Evolutionary conservation across 768 basidiomycete species (phyloP), one percentile per base, ranked within the genome.

Genomic region (Boletus bicolor): DNA sequence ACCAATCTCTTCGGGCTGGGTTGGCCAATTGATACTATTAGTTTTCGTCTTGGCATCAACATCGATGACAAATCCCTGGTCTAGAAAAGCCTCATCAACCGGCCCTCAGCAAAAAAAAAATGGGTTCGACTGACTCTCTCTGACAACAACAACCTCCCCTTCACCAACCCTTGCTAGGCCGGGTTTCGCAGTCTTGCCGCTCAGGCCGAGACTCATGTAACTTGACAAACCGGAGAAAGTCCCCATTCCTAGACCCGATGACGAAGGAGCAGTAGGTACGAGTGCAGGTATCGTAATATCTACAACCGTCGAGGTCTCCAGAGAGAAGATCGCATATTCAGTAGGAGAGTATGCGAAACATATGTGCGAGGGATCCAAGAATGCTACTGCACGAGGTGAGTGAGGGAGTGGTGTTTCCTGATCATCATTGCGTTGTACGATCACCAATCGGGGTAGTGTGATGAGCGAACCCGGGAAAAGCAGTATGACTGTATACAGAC

Each of bases 371-470:
- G 80, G 64, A 56, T 83, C 76, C 48, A 92, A 71, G 68, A 98
- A 95, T 3, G 85, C 77, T 48, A 97, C 85, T 0, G 81, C 78
- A 39, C 97, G 83, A n/a, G 97, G 87, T 9, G 94, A 93, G 68
- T 98, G 96, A 12, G 95, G 90, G 4, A 98, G 77, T 0, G 77
- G 64, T 4, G 85, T 75, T 80, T 98, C 96, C 90, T 95, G 35
- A 21, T 21, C 44, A n/a, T 19, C 54, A 47, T 49, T 12, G 8
- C 12, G 17, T 51, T 37, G 2, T 32, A 39, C 14, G 7, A 17
- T 36, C 32, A 28, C 19, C 10, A 28, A 46, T n/a, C 45, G 38
- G 39, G 5, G 44, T 7, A 21, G 21, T 30, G 43, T 10, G 11
- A 45, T 56, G 46, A 58, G 53, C 35, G 19, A 53, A 54, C 7